A percentile compares a stretch with the other conserved stretches of the same genome.
Conservation (phyloP, 2,329 filamentous ascomycete genomes). For the Aspergillus bombycis region DNA sequence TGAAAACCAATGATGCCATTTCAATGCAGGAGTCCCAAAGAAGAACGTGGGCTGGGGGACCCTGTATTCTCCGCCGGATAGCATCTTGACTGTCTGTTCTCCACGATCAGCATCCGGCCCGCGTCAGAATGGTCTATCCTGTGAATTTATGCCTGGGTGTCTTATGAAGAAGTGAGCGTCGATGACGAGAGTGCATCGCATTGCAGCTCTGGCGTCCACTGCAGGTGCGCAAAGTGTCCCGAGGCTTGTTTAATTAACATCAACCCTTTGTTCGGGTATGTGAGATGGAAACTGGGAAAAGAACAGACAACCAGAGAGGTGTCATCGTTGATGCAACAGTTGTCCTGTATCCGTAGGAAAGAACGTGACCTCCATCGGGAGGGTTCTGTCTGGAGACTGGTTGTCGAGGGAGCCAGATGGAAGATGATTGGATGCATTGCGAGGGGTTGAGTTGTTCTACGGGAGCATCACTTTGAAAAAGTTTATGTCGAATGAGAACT, state of each 20-base stretch:
- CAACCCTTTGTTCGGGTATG: too few relatives aligned
- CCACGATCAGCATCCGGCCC: background rate
- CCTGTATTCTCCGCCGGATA: background rate
- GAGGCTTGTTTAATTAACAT: slow-evolving; percentile 1
- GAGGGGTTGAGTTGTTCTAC: slow-evolving; percentile 16
- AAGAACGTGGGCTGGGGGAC: slow-evolving; percentile 2
- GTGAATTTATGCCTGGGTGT: background rate
- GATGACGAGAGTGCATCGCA: background rate
- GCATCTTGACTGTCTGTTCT: background rate
- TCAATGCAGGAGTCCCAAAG: slow-evolving; percentile 3
- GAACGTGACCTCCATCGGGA: background rate
- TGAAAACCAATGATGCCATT: background rate
- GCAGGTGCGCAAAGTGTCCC: background rate
- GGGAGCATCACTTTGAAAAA: slow-evolving; percentile 29
- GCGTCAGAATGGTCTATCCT: background rate
- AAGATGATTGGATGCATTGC: slow-evolving; percentile 25
- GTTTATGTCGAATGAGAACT: slow-evolving; percentile 1
- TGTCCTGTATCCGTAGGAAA: background rate
- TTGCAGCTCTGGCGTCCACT: slow-evolving; percentile 1
- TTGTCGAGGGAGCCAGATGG: background rate
- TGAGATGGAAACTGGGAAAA: background rate
- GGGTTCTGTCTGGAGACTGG: background rate
- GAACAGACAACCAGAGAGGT: background rate
- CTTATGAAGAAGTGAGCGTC: slow-evolving; percentile 1
- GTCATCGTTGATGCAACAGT: slow-evolving; percentile 1